Base-by-base conservation (phyloP, 257 asterid genomes). In the Penstemon eatonii region DNA sequence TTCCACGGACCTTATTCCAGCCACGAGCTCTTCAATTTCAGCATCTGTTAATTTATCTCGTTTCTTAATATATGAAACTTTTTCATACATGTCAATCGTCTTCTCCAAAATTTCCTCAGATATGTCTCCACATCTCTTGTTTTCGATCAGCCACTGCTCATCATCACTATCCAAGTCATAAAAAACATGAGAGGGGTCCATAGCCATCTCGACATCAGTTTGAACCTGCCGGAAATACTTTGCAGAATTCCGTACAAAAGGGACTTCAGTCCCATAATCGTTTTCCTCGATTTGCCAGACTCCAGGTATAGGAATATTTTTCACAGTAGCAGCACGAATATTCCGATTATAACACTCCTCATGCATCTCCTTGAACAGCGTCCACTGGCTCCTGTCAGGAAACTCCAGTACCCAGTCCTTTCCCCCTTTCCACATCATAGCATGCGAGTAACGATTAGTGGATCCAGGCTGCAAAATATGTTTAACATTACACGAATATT, bases 401-500 rank as follows among this genome's bases (percentile, higher is more conserved):
- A 93, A 93, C 84, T 93, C 98, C 72, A 93, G 78, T 19, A 81
- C 87, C 98, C 98, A 93, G 73, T 93, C 97, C 79, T 90, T 93
- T 68, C 97, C 98, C 65, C 97, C 96, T 79, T 86, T 93, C 97
- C 98, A 93, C 92, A 93, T 86, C 97, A 93, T 86, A 77, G 98
- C 98, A 88, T 93, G 96, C 0, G 98, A 81, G 76, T 71, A 90
- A 65, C 96, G 94, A 69, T 93, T 93, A 47, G 96, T 88, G 57
- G 98, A 78, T 72, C 97, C 97, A 63, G 96, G 92, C 78, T 84
- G 97, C 79, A 93, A 78, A 70, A 84, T 74, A 67, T 88, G 89
- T 71, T 79, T 82, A 42, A 90, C 98, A 70, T 86, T 90, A 68
- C 75, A 84, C 50, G 93, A 89, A 70, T 82, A 89, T 73, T 85